Evolutionary conservation across 108 stramenopile genomes (phyloP).

Genomic region (Licmophora abbreviata): DNA sequence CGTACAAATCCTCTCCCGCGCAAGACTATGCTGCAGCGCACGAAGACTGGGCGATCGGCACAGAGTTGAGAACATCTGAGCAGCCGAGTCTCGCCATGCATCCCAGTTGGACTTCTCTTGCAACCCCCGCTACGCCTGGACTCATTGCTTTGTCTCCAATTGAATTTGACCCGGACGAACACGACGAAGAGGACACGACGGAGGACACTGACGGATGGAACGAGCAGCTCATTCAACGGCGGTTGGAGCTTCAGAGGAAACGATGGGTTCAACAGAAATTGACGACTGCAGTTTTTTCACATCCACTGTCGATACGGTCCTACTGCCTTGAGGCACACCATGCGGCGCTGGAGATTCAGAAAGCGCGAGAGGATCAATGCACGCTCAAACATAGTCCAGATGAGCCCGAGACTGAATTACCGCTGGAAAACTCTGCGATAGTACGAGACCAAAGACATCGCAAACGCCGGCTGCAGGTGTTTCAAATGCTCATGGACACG

Average conservation of each 20-base stretch:
- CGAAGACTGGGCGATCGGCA: too few relatives aligned
- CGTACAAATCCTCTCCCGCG: not conserved
- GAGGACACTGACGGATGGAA: constrained; percentile 1
- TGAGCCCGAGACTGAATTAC: constrained; percentile 12
- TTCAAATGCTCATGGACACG: constrained; percentile 23
- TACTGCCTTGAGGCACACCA: constrained; percentile 71
- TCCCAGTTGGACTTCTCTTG: constrained; percentile 11
- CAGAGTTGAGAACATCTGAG: constrained; percentile 5
- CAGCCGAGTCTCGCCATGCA: not conserved
- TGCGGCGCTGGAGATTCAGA: constrained; percentile 43
- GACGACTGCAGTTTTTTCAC: constrained; percentile 63
- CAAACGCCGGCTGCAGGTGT: constrained; percentile 15
- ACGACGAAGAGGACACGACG: not conserved
- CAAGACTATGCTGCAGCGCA: too few relatives aligned
- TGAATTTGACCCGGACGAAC: constrained; percentile 3
- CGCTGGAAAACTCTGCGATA: not conserved
- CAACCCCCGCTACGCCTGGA: constrained; percentile 28
- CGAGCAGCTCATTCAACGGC: not conserved
- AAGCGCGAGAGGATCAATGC: constrained; percentile 12
- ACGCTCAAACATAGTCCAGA: constrained; percentile 14
- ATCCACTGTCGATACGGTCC: constrained; percentile 58
- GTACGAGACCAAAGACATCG: constrained; percentile 2
- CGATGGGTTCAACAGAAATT: constrained; percentile 55
- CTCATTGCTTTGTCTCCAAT: constrained; percentile 39
- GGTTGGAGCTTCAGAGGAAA: constrained; percentile 17